Evolutionary conservation across 495 filamentous ascomycete genomes (phyloP).

Genomic region (Penicillium tannophilum): DNA sequence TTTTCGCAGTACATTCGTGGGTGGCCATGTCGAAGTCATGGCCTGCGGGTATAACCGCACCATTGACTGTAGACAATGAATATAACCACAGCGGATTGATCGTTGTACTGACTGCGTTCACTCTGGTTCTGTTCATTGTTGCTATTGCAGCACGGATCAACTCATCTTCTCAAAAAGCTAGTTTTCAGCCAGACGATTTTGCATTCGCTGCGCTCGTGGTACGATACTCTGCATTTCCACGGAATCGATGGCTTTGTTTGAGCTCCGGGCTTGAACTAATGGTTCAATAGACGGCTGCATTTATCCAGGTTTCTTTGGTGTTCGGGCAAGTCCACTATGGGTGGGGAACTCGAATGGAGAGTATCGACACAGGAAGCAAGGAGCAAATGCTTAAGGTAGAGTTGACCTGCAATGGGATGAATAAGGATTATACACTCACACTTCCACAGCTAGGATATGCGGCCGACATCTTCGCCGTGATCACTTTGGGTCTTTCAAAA

Average conservation of each 20-base stretch:
- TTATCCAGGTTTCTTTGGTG: constrained; percentile 13
- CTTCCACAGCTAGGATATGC: constrained; percentile 16
- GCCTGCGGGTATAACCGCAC: constrained; percentile 22
- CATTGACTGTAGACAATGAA: constrained; percentile 28
- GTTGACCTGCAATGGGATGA: not conserved
- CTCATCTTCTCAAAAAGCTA: constrained; percentile 16
- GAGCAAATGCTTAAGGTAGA: constrained; percentile 23
- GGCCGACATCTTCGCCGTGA: constrained; percentile 25
- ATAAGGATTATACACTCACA: not conserved
- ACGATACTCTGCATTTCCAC: not conserved
- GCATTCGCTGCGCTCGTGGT: constrained; percentile 27
- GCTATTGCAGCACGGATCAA: constrained; percentile 25
- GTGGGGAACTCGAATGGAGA: constrained; percentile 21
- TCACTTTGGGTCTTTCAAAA: constrained; percentile 23
- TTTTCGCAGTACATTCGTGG: not conserved
- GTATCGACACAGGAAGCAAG: not conserved
- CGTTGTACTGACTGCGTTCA: constrained; percentile 28
- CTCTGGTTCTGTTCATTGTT: constrained; percentile 25
- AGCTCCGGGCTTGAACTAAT: not conserved
- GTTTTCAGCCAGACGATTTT: constrained; percentile 25
- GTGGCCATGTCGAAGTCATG: constrained; percentile 13
- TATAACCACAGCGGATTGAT: constrained; percentile 32
- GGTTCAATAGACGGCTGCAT: constrained; percentile 14
- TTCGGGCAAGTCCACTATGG: constrained; percentile 20
- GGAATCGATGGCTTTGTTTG: not conserved